Conservation (phyloP, 257 asterid species). For the Apocynum venetum region DNA sequence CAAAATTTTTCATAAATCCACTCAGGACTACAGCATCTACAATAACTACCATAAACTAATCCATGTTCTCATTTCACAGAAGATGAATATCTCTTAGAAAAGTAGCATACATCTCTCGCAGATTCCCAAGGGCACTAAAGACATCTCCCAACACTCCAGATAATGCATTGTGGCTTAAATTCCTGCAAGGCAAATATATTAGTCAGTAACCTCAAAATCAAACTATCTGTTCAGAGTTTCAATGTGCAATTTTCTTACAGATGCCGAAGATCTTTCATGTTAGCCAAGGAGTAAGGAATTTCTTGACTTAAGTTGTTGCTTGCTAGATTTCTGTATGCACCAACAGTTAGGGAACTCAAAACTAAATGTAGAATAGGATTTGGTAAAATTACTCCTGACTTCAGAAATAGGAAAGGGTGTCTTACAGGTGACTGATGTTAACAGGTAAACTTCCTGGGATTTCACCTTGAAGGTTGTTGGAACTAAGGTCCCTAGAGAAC, state of each 20-base stretch:
- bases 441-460: slow-evolving; percentile 67
- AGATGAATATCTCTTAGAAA: slow-evolving; percentile 2
- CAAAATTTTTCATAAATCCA: not conserved
- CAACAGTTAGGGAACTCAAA: not conserved
- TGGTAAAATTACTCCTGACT: not conserved
- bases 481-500: slow-evolving; percentile 67
- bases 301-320: slow-evolving; percentile 54
- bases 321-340: slow-evolving; percentile 65
- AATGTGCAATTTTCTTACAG: slow-evolving; percentile 46
- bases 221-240: slow-evolving; percentile 9
- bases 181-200: slow-evolving; percentile 41
- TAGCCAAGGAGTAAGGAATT: slow-evolving; percentile 59
- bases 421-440: slow-evolving; percentile 74
- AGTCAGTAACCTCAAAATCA: slow-evolving; percentile 13
- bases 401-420: slow-evolving; percentile 16
- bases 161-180: slow-evolving; percentile 66
- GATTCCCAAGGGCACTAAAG: slow-evolving; percentile 59
- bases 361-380: slow-evolving; percentile 1
- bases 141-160: slow-evolving; percentile 72
- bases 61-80: not conserved
- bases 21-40: not conserved
- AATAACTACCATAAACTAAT: not conserved
- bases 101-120: slow-evolving; percentile 53
- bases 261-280: slow-evolving; percentile 64
- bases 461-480: slow-evolving; percentile 57